Conservation (phyloP, 2,329 filamentous ascomycete genomes). For the Aspergillus quadrilineatus region DNA sequence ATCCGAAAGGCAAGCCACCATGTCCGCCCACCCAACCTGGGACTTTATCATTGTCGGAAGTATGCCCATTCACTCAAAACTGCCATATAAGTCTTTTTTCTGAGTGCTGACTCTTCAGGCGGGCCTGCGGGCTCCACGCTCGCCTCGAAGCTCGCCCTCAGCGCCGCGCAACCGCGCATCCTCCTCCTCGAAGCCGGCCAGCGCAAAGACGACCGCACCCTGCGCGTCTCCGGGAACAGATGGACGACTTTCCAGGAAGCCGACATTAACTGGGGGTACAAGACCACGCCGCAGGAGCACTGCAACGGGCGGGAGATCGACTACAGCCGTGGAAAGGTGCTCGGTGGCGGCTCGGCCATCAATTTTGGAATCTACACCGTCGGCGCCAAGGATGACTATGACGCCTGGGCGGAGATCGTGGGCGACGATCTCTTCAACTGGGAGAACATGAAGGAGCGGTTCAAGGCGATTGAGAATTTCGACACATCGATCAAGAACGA, state of each 20-base stretch:
- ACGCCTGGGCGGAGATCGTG: conserved; percentile 59
- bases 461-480: conserved; percentile 57
- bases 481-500: conserved; percentile 42
- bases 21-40: not conserved
- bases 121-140: conserved; percentile 62
- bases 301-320: conserved; percentile 47
- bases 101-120: conserved; percentile 36
- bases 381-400: conserved; percentile 61
- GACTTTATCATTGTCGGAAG: not conserved
- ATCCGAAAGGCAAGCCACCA: not conserved
- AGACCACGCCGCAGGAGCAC: conserved; percentile 49
- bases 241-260: conserved; percentile 53
- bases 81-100: not conserved
- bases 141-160: conserved; percentile 53
- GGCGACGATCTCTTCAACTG: conserved; percentile 58
- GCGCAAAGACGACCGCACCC: conserved; percentile 47
- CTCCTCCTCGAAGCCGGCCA: conserved; percentile 63
- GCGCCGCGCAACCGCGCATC: conserved; percentile 51
- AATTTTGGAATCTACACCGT: conserved; percentile 57
- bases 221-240: conserved; percentile 56
- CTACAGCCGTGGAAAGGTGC: conserved; percentile 52
- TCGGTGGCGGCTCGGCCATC: conserved; percentile 55
- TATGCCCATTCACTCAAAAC: not conserved
- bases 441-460: conserved; percentile 52
- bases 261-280: conserved; percentile 55